Base-by-base conservation (phyloP, 2,329 filamentous ascomycete genomes). In the Fusarium albosuccineum region DNA sequence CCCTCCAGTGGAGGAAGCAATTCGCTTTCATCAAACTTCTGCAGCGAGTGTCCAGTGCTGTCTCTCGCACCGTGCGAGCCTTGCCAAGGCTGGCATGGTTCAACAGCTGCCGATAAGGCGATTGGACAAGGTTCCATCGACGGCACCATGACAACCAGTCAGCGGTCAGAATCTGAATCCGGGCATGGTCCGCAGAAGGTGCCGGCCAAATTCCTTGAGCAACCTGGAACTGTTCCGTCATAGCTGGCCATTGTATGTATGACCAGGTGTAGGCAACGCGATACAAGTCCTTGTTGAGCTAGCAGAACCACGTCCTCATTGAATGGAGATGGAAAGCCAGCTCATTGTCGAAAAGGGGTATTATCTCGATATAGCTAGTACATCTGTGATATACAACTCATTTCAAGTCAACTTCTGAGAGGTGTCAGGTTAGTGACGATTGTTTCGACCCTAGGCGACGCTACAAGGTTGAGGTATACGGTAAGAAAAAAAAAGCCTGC, bases 91-190 rank as follows among this genome's bases (percentile, higher is more conserved):
- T 64, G 58, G 57, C 37, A 68, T 64, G 50, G 61, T 69, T 71
- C 60, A 66, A 48, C 64, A 72, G 71, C 48, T 73, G 71, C 66
- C 71, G 71, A 73, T 73, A 72, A 73, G 68, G 68, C 71, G 68
- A 73, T 73, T 73, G 71, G 68, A 30, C 66, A 58, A 45, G 46
- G 42, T 13, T 34, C 34, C 42, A 41, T 42, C 46, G 29, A 45
- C 36, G 55, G 39, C 52, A 54, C 49, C 37, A 57, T 50, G 33
- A 36, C 34, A 52, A 54, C 70, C 70, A 73, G 45, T 66, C 51
- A 73, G 57, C 22, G 54, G 48, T 57, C 51, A 60, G 61, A 58
- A 62, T 60, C 56, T 58, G 57, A 50, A 37, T 55, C 39, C 57
- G 49, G 63, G 42, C 36, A 22, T 22, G 22, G 22, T 5, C 42